Evolutionary conservation across 2,329 filamentous ascomycete genomes (phyloP).

Genomic region (Penicillium sp.): DNA sequence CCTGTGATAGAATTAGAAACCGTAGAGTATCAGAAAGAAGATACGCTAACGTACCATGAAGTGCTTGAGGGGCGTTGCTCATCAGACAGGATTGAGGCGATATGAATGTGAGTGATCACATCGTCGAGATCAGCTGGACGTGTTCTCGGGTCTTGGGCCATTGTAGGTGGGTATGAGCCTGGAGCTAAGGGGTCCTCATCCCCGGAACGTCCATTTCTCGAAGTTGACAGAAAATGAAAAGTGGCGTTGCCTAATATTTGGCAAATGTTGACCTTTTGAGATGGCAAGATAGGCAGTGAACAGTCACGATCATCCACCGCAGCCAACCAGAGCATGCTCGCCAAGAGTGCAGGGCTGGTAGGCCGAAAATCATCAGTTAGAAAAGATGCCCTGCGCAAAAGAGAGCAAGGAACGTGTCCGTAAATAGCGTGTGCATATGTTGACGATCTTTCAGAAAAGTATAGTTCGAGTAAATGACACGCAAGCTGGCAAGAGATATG

Average conservation of each 20-base stretch:
- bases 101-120: slow-evolving; percentile 86
- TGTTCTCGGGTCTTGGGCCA: neutral
- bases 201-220: slow-evolving; percentile 71
- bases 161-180: neutral
- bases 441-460: slow-evolving; percentile 86
- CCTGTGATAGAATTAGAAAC: slow-evolving; percentile 22
- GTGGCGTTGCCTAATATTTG: slow-evolving; percentile 86
- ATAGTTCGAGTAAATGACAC: slow-evolving; percentile 85
- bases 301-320: slow-evolving; percentile 87
- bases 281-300: slow-evolving; percentile 79
- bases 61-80: slow-evolving; percentile 94
- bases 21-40: neutral
- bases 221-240: slow-evolving; percentile 77
- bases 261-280: slow-evolving; percentile 79
- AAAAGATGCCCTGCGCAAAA: slow-evolving; percentile 85
- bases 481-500: slow-evolving; percentile 78
- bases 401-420: slow-evolving; percentile 86
- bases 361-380: slow-evolving; percentile 75
- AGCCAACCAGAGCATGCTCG: slow-evolving; percentile 95
- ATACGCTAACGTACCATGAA: slow-evolving; percentile 59
- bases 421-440: slow-evolving; percentile 87
- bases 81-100: slow-evolving; percentile 88
- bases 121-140: slow-evolving; percentile 75
- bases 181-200: slow-evolving; percentile 53
- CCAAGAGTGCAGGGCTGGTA: slow-evolving; percentile 82